A percentile compares a stretch with the other conserved stretches of the same genome.
Conservation (phyloP, 345 rosid species). For the Brassica nigra region DNA sequence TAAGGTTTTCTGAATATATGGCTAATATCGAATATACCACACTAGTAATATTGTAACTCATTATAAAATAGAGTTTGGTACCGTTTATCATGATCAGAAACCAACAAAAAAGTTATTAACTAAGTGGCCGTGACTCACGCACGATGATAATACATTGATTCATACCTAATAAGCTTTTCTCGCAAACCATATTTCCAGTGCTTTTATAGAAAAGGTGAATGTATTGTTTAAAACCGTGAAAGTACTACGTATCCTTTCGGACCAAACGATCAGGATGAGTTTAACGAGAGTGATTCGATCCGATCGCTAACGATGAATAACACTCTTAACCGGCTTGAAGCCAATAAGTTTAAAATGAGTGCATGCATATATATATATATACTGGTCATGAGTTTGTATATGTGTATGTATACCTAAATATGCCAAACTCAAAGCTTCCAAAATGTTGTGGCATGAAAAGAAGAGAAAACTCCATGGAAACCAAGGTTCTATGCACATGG, state of each 20-base stretch:
- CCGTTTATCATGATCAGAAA: constrained; percentile 31
- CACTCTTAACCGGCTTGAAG: not conserved
- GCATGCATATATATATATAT: not conserved
- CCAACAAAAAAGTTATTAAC: constrained; percentile 15
- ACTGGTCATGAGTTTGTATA: not conserved
- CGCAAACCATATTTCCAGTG: constrained; percentile 32
- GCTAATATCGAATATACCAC: constrained; percentile 17
- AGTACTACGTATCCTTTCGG: constrained; percentile 3
- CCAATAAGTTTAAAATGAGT: not conserved
- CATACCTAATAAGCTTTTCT: constrained; percentile 39
- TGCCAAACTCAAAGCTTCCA: constrained; percentile 58
- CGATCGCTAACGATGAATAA: not conserved
- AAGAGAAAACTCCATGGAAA: constrained; percentile 55
- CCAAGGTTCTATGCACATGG: constrained; percentile 74
- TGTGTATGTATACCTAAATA: constrained; percentile 19
- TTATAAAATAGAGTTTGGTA: constrained; percentile 31
- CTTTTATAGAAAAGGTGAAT: constrained; percentile 20
- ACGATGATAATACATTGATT: constrained; percentile 37
- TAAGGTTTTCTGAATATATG: constrained; percentile 29
- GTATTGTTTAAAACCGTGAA: not conserved
- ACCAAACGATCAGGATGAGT: constrained; percentile 16
- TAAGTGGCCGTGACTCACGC: constrained; percentile 38
- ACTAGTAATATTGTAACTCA: not conserved
- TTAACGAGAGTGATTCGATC: not conserved
- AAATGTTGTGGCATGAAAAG: constrained; percentile 58